Percentiles rank a stretch among this genome's conserved stretches.
phyloP scores from a whole-genome alignment of 2,329 filamentous ascomycete genomes.

The Neofusicoccum kwambonambiense region DNA sequence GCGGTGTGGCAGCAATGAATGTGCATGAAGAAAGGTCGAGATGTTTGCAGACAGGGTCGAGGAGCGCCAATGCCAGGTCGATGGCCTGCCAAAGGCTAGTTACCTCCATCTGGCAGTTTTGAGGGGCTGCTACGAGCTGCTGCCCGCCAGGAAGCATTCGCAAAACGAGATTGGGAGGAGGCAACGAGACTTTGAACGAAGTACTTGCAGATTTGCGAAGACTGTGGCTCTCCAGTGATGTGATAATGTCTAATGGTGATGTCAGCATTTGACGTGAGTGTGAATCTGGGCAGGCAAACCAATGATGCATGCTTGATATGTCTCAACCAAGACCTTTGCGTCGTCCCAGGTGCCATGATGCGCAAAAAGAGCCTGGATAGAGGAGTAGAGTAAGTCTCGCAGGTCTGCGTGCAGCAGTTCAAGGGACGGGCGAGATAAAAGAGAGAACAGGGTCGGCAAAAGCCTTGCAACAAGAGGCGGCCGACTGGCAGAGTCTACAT shows the following conservation, averaged over 20 bases:
- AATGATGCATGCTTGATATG: constrained; percentile 43
- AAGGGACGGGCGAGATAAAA: constrained; percentile 45
- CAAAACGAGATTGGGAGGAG: constrained; percentile 39
- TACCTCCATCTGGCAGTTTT: constrained; percentile 37
- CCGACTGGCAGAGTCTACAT: constrained; percentile 30
- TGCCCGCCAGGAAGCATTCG: constrained; percentile 40
- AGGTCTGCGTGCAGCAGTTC: constrained; percentile 41
- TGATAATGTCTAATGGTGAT: constrained; percentile 43
- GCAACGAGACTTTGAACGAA: constrained; percentile 34
- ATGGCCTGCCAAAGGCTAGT: constrained; percentile 27
- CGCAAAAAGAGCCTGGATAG: constrained; percentile 36
- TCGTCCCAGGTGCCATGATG: constrained; percentile 37
- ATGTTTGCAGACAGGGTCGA: neutral
- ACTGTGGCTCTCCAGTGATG: constrained; percentile 39
- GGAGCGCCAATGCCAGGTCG: constrained; percentile 25
- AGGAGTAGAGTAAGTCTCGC: constrained; percentile 35
- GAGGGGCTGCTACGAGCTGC: constrained; percentile 41
- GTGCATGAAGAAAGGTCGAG: neutral
- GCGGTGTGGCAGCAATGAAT: neutral
- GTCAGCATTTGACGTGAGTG: neutral
- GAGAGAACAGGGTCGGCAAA: constrained; percentile 51
- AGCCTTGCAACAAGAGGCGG: constrained; percentile 56
- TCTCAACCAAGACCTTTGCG: constrained; percentile 32
- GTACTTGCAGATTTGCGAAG: constrained; percentile 19
- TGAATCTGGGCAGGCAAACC: constrained; percentile 31